Evolutionary conservation across 2,329 filamentous ascomycete species (phyloP), one percentile per base, ranked within the genome.

Genomic region (Ophiocordyceps camponoti-floridani): DNA sequence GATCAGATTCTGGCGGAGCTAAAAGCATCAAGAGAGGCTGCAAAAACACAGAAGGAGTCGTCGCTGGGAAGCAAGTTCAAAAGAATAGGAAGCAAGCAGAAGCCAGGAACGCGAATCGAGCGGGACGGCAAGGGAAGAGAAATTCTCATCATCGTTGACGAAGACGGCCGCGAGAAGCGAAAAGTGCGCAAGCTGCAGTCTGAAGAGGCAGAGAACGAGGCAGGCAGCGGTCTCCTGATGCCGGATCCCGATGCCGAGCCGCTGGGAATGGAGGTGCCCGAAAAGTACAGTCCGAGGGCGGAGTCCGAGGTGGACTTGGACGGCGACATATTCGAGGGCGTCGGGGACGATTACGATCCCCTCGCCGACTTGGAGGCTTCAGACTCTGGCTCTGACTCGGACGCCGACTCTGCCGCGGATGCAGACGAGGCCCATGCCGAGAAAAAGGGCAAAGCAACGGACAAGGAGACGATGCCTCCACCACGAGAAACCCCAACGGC

Each of bases 1-100:
- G 72, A 82, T 51, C 78, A 82, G 52, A 79, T 83, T 38, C 50
- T 83, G 41, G 79, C 78, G 1, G 77, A 82, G 44, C 60, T 82
- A 52, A 82, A 79, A 54, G 77, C 77, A 1, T 66, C 74, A 2
- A 66, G 78, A 47, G 66, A 70, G 45, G 77, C 77, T 1, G 75
- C 76, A 23, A 77, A 77, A 52, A 67, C 68, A 12, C 61, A 68
- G 48, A 57, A 66, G 46, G 67, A 72, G 44, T 69, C 71, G 0
- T 59, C 62, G 3, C 58, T 83, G 7, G 74, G 77, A 0, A 63
- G 69, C 12, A 73, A 68, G 44, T 83, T 83, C 58, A 79, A 70
- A 50, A 82, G 78, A 60, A 77, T 83, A 45, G 75, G 76, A 1
- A 65, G 63, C 9, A 70, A 68, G 48, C 66, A 70, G 51, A 64